phyloP scores from a whole-genome alignment of 345 rosid species.

The Eucalyptus grandis region DNA sequence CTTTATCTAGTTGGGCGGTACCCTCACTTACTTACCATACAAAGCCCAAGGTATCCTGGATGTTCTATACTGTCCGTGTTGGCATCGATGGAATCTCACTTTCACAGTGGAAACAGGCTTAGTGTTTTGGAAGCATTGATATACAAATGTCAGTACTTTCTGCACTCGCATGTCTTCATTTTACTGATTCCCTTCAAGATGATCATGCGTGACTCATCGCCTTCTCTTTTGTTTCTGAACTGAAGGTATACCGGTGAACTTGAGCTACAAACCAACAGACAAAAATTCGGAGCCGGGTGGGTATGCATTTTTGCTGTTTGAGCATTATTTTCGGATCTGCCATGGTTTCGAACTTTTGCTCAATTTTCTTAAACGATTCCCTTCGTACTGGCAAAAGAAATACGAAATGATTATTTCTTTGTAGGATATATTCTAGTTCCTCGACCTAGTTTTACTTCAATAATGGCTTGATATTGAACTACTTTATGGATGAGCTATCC shows the following conservation, averaged over 20 bases:
- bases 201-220: background rate
- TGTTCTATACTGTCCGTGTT: accelerated
- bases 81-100: too few species aligned
- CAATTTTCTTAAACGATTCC: background rate
- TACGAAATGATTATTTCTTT: too few species aligned
- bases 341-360: background rate
- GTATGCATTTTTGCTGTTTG: background rate
- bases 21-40: accelerated
- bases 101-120: background rate
- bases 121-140: background rate
- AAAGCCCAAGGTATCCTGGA: accelerated
- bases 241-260: background rate
- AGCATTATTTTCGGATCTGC: background rate
- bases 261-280: background rate
- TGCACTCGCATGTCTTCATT: background rate
- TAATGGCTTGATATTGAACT: too few species aligned
- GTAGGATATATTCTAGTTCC: too few species aligned
- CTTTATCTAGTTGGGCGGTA: too few species aligned
- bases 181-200: background rate
- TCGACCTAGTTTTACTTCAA: too few species aligned
- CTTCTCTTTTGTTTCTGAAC: too few species aligned
- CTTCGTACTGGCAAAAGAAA: too few species aligned
- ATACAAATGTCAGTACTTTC: background rate
- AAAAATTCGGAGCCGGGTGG: background rate
- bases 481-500: too few species aligned